Conservation (phyloP, 306 rosid genomes). For the Quercus variabilis region DNA sequence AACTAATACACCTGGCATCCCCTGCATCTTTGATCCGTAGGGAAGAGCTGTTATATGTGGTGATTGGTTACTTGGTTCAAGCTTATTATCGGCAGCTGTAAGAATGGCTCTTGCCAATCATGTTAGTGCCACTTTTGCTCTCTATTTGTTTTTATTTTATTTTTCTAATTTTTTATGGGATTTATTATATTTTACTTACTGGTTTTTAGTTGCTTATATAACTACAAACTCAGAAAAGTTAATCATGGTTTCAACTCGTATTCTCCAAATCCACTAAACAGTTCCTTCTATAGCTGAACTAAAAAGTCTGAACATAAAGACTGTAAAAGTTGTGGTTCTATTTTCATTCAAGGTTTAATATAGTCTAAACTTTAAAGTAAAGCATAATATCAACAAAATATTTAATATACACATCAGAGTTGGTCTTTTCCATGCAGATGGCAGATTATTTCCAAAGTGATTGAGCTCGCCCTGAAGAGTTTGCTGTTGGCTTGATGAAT, state of each 20-base stretch:
- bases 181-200: not conserved
- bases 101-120: conserved; percentile 83
- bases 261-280: not conserved
- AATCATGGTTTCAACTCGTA: not conserved
- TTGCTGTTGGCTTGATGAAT: conserved; percentile 58
- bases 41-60: conserved; percentile 94
- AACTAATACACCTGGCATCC: conserved; percentile 67
- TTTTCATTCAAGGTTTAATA: too few relatives aligned
- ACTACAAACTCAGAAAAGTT: not conserved
- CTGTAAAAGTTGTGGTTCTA: too few relatives aligned
- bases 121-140: conserved; percentile 33
- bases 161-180: too few relatives aligned
- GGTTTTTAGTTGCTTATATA: not conserved
- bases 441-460: conserved; percentile 63
- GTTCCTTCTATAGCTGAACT: not conserved
- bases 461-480: conserved; percentile 43
- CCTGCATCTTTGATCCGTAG: conserved; percentile 81
- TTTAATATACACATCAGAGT: conserved; percentile 2
- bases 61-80: conserved; percentile 94
- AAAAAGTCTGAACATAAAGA: too few relatives aligned
- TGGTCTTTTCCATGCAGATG: conserved; percentile 42
- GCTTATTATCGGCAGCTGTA: conserved; percentile 71
- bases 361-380: too few relatives aligned
- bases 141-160: not conserved
- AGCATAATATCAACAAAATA: too few relatives aligned